Evolutionary conservation across 169 alveolate species (phyloP).

Genomic region (Cryptosporidium parvum): DNA sequence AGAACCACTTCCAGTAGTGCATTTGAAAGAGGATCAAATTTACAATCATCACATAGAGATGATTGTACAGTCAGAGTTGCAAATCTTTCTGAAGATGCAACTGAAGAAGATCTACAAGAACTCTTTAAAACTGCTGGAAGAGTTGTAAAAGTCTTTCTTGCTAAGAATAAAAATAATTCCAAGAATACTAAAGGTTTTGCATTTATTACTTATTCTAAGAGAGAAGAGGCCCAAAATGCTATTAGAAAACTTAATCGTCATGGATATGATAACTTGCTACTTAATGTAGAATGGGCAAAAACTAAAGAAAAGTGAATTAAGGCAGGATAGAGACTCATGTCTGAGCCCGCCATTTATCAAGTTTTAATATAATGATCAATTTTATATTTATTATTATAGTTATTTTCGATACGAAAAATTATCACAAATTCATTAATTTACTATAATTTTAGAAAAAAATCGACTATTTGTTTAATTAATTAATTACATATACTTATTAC

Average conservation of each 20-base stretch:
- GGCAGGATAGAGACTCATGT: not conserved
- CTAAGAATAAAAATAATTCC: conserved; percentile 91
- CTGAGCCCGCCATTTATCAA: not conserved
- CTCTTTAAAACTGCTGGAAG: conserved; percentile 88
- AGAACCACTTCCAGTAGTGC: conserved; percentile 49
- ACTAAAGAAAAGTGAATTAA: conserved; percentile 39
- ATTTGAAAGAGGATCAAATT: conserved; percentile 56
- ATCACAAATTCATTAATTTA: not conserved
- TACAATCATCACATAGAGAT: conserved; percentile 80
- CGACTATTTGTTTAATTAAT: not conserved
- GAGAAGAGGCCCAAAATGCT: conserved; percentile 90
- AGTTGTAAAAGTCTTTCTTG: conserved; percentile 87
- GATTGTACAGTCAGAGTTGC: conserved; percentile 91
- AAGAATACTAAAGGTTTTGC: conserved; percentile 91
- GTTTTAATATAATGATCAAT: not conserved
- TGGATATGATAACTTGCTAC: conserved; percentile 89
- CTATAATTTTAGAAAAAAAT: not conserved
- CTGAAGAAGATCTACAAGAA: conserved; percentile 88
- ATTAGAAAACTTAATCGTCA: conserved; percentile 88
- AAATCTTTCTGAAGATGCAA: conserved; percentile 89
- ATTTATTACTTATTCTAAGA: conserved; percentile 87
- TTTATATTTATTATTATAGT: not conserved
- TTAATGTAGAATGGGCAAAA: conserved; percentile 83
- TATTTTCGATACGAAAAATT: not conserved
- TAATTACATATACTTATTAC: not conserved